Conservation (phyloP, 306 rosid genomes). For the Vigna mungo region DNA sequence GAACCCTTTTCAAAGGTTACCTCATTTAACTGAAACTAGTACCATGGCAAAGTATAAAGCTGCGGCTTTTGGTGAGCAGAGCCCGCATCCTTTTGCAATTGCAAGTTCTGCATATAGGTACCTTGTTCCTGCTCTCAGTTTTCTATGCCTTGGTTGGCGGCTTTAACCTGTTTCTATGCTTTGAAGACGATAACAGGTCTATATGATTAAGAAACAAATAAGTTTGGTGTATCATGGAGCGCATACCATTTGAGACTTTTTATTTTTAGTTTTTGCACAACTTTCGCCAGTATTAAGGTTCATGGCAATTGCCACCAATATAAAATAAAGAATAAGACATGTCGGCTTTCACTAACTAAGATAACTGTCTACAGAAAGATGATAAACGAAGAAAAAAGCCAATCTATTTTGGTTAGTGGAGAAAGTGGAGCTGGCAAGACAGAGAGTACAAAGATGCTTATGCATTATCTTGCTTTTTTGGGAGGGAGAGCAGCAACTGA, state of each 20-base stretch:
- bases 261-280: background rate
- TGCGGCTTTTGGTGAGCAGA: slow-evolving; percentile 79
- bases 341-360: slow-evolving; percentile 19
- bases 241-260: background rate
- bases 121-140: slow-evolving; percentile 38
- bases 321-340: slow-evolving; percentile 15
- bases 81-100: slow-evolving; percentile 98
- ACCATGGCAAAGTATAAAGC: slow-evolving; percentile 86
- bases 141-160: slow-evolving; percentile 22
- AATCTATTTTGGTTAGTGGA: slow-evolving; percentile 96
- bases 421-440: slow-evolving; percentile 99
- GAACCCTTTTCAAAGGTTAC: slow-evolving; percentile 90
- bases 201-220: background rate
- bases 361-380: slow-evolving; percentile 63
- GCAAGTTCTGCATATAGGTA: slow-evolving; percentile 98
- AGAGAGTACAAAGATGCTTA: slow-evolving; percentile 96
- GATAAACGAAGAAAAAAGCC: slow-evolving; percentile 83
- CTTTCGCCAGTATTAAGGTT: slow-evolving; percentile 14
- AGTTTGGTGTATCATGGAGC: background rate
- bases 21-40: slow-evolving; percentile 71
- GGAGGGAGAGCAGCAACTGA: slow-evolving; percentile 86
- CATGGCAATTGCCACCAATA: slow-evolving; percentile 11
- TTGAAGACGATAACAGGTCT: background rate
- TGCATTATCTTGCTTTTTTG: slow-evolving; percentile 91
- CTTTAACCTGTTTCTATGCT: slow-evolving; percentile 7